phyloP scores from a whole-genome alignment of 345 rosid species.

The Xanthoceras sorbifolium region DNA sequence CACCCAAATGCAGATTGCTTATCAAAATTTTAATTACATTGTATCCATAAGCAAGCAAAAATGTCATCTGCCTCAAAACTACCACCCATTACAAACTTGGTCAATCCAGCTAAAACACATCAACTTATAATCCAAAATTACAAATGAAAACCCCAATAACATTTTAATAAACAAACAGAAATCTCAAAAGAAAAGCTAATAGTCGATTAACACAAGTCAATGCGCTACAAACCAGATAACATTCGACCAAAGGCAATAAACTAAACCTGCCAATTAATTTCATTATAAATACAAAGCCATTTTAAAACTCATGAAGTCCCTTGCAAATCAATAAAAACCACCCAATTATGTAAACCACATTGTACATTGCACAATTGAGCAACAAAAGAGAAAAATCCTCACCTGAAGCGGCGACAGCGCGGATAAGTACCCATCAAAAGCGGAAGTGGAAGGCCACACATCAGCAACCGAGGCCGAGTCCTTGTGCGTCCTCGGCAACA shows the following conservation, averaged over 20 bases:
- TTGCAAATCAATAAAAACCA: slow-evolving; percentile 2
- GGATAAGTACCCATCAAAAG: slow-evolving; percentile 93
- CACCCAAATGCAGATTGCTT: neutral
- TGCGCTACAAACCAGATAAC: neutral
- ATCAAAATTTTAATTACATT: neutral
- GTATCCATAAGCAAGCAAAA: neutral
- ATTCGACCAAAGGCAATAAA: slow-evolving; percentile 5
- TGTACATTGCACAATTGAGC: slow-evolving; percentile 5
- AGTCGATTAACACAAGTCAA: neutral
- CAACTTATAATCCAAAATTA: neutral
- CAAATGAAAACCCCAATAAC: neutral
- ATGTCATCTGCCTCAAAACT: neutral
- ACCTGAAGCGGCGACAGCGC: slow-evolving; percentile 99
- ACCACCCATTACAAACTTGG: neutral
- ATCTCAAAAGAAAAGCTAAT: neutral
- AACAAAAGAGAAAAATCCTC: slow-evolving; percentile 13
- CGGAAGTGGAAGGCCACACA: slow-evolving; percentile 99
- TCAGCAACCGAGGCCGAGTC: slow-evolving; percentile 95
- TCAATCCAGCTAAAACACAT: neutral
- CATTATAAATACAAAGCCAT: neutral
- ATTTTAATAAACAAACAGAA: neutral
- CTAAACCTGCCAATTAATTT: neutral
- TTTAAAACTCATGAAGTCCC: neutral
- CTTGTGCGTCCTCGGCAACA: slow-evolving; percentile 88
- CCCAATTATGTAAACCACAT: neutral